phyloP scores from a whole-genome alignment of 176 grass and related monocot genomes.

The Ampelocalamus luodianensis region DNA sequence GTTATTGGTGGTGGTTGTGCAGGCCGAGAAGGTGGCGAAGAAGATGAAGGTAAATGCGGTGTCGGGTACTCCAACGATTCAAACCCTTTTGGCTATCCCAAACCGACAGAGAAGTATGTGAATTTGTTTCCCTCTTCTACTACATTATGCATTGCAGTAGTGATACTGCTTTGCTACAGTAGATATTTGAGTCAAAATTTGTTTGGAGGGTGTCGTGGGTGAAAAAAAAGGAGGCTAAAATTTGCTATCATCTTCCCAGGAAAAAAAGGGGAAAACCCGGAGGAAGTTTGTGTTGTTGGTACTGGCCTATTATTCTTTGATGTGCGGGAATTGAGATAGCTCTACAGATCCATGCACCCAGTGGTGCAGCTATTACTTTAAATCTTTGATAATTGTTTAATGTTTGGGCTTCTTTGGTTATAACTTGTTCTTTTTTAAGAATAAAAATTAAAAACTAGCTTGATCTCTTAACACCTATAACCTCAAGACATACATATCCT shows the following conservation, averaged over 20 bases:
- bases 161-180: neutral
- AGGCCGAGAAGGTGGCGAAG: slow-evolving; percentile 93
- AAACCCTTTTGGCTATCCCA: slow-evolving; percentile 88
- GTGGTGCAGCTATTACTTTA: neutral
- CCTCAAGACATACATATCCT: slow-evolving; percentile 8
- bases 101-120: slow-evolving; percentile 81
- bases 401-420: neutral
- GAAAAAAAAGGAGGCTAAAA: neutral
- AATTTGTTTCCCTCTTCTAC: neutral
- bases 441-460: slow-evolving; percentile 8
- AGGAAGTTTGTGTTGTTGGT: neutral
- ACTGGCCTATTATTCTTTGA: neutral
- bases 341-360: neutral
- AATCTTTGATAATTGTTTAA: neutral
- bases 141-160: neutral
- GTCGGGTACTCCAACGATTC: slow-evolving; percentile 90
- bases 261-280: neutral
- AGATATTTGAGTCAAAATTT: slow-evolving; percentile 17
- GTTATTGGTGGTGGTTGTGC: neutral
- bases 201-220: neutral
- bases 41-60: slow-evolving; percentile 85
- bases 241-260: neutral
- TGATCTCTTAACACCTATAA: neutral
- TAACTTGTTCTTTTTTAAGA: neutral
- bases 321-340: neutral